Conservation (phyloP, 352 stramenopile genomes). For the Elongisporangium anandrum region DNA sequence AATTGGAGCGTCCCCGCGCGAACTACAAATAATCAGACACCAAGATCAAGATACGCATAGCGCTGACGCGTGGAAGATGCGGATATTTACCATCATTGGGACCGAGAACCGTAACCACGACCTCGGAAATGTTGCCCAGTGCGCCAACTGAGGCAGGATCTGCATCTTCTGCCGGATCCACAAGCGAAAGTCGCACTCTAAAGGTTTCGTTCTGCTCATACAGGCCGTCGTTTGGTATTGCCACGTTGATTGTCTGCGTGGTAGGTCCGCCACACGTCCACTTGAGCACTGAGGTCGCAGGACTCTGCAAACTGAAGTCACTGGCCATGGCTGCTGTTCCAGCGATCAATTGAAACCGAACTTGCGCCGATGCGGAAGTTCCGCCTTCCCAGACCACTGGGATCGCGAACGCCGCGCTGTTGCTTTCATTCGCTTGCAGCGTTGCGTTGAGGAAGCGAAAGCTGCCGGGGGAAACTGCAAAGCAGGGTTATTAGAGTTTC, state of each 20-base stretch:
- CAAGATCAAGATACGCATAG: neutral
- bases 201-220: slow-evolving; percentile 58
- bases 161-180: slow-evolving; percentile 16
- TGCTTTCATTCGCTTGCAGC: slow-evolving; percentile 28
- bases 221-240: slow-evolving; percentile 35
- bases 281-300: slow-evolving; percentile 18
- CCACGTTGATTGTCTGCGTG: slow-evolving; percentile 40
- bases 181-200: slow-evolving; percentile 23
- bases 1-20: slow-evolving; percentile 52
- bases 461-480: slow-evolving; percentile 38
- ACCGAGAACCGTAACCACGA: slow-evolving; percentile 48
- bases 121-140: slow-evolving; percentile 35
- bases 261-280: slow-evolving; percentile 35
- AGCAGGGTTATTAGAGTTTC: neutral
- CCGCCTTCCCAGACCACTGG: slow-evolving; percentile 57
- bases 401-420: slow-evolving; percentile 18
- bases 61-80: neutral
- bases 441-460: slow-evolving; percentile 44
- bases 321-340: slow-evolving; percentile 33
- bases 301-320: slow-evolving; percentile 40
- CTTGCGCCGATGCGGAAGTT: slow-evolving; percentile 36
- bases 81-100: slow-evolving; percentile 39
- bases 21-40: slow-evolving; percentile 5
- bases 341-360: slow-evolving; percentile 39
- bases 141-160: slow-evolving; percentile 20